Evolutionary conservation across 2,329 filamentous ascomycete genomes (phyloP).

Genomic region (Diplodia intermedia): DNA sequence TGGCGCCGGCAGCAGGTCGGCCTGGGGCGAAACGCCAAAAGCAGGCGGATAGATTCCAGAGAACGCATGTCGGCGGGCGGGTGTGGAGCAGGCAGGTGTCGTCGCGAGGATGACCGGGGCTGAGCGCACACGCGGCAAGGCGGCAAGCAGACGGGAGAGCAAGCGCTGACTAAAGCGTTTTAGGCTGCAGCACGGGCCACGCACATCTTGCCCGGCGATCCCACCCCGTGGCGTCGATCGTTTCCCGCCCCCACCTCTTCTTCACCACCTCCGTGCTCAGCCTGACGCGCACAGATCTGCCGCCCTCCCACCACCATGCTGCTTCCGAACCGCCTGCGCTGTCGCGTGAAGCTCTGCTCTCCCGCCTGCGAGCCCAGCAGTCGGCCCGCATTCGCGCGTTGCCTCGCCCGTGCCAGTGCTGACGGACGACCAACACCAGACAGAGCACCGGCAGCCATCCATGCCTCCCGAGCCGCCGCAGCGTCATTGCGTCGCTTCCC

Average conservation of each 20-base stretch:
- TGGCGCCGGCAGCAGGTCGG: not conserved
- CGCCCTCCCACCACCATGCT: not conserved
- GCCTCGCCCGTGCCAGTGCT: conserved; percentile 9
- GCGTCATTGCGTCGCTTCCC: not conserved
- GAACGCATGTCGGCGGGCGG: not conserved
- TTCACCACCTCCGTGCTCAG: not conserved
- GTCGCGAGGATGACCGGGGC: not conserved
- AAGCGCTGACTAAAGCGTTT: conserved; percentile 13
- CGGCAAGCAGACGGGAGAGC: not conserved
- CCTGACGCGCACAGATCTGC: not conserved
- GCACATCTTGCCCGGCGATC: not conserved
- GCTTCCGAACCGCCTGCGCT: not conserved
- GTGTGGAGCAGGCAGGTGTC: not conserved
- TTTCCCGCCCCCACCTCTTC: not conserved
- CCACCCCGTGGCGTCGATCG: not conserved
- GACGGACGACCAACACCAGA: conserved; percentile 14
- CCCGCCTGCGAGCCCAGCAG: not conserved
- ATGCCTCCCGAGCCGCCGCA: conserved; percentile 1
- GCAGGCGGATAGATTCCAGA: not conserved
- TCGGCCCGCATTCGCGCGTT: not conserved
- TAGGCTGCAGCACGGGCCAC: not conserved
- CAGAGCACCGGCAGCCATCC: too few species aligned
- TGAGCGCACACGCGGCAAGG: conserved; percentile 17
- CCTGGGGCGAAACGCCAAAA: not conserved
- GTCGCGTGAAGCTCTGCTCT: not conserved